Conservation (phyloP, 192 early-diverging fungal species). For the Backusella westeae region DNA sequence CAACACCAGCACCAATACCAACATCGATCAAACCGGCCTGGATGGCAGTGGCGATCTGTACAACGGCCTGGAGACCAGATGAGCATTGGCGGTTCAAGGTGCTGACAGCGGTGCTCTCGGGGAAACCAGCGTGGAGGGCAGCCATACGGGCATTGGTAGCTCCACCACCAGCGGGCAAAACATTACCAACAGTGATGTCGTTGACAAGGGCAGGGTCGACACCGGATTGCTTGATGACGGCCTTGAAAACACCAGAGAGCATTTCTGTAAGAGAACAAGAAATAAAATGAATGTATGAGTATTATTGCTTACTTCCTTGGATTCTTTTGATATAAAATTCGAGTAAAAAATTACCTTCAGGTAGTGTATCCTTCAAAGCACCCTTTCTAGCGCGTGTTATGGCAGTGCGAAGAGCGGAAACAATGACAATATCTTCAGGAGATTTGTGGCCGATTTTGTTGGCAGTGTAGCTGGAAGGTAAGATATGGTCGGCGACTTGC, state of each 20-base stretch:
- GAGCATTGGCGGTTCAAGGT: conserved; percentile 87
- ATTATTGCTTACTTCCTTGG: not conserved
- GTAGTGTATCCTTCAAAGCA: conserved; percentile 88
- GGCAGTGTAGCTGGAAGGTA: conserved; percentile 38
- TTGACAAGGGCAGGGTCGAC: conserved; percentile 63
- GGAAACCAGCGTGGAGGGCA: conserved; percentile 70
- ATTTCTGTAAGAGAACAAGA: conserved; percentile 36
- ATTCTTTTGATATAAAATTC: not conserved
- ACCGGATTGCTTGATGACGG: conserved; percentile 49
- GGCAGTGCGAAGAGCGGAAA: conserved; percentile 85
- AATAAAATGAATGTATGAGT: not conserved
- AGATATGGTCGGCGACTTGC: conserved; percentile 52
- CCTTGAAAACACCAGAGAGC: conserved; percentile 72
- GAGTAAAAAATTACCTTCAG: conserved; percentile 38
- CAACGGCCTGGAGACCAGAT: conserved; percentile 78
- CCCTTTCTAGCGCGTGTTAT: conserved; percentile 92
- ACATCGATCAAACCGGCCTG: conserved; percentile 69
- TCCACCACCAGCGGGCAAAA: conserved; percentile 75
- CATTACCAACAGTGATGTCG: conserved; percentile 77
- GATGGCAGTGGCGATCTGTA: conserved; percentile 74
- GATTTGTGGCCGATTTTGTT: conserved; percentile 71
- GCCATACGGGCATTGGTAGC: conserved; percentile 87
- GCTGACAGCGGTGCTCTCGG: conserved; percentile 61
- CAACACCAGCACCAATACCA: conserved; percentile 72
- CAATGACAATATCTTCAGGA: conserved; percentile 92